These are phyloP conservation scores for Ensete glaucum DNA, from an alignment of 176 grass and related monocot genomes.

Conservation along the genomic window DNA sequence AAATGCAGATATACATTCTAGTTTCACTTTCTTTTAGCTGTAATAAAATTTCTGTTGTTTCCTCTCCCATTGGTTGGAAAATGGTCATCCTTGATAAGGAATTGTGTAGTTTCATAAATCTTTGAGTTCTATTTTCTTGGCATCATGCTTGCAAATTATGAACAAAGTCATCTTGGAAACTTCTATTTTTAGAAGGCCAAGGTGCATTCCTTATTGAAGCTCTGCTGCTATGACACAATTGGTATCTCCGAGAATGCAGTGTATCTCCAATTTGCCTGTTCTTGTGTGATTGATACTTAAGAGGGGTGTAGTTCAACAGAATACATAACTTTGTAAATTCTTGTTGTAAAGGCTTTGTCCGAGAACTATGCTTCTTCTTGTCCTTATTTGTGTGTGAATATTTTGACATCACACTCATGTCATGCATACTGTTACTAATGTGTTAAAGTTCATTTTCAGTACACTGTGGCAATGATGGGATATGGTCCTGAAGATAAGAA, in stretches of 20 bases:
- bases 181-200: background rate
- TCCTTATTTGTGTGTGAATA: background rate
- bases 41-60: background rate
- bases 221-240: background rate
- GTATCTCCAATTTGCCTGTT: background rate
- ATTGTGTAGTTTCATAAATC: background rate
- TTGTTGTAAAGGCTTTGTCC: background rate
- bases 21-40: background rate
- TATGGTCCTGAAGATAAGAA: conserved; percentile 98
- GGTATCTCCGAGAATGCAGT: background rate
- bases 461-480: conserved; percentile 94
- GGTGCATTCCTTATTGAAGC: background rate
- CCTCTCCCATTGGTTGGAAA: background rate
- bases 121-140: background rate
- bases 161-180: too few species aligned
- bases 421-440: background rate
- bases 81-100: background rate
- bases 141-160: background rate
- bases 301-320: background rate
- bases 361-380: background rate
- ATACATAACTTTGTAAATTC: background rate
- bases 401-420: background rate
- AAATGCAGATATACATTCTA: background rate
- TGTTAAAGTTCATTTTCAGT: conserved; percentile 27
- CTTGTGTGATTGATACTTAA: background rate